Evolutionary conservation across 2,329 filamentous ascomycete genomes (phyloP), one percentile per base, ranked within the genome.

Genomic region (Pseudogymnoascus sp.): DNA sequence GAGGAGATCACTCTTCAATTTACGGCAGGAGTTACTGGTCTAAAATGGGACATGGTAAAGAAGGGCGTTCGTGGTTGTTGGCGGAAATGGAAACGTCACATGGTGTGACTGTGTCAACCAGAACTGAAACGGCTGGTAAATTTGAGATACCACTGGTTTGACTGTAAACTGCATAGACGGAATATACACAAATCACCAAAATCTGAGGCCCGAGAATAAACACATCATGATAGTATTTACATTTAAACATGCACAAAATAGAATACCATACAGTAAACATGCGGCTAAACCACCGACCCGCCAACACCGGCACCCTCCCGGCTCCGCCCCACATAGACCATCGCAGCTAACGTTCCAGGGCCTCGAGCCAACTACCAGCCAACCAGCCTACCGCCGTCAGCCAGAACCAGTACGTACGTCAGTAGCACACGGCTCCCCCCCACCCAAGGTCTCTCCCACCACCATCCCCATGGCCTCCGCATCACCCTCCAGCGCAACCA

Each of bases 401-500:
- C 43, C 28, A 54, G 28, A 54, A 50, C 33, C 47, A 54, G 47
- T 35, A 14, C 47, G 47, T 35, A 54, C 28, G 47, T 35, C 28
- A 54, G 47, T 30, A 54, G 28, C 47, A 54, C 25, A 18, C n/a
- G 47, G 28, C 28, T 28, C 47, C 28, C 47, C 43, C 43, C 41
- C 38, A 20, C 16, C 16, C 47, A 54, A 28, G 25, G 14, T 18
- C n/a, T 4, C 16, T 33, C 39, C 18, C 28, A 33, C 47, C 47
- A 54, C 72, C 66, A 99, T 99, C 63, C 93, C 82, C 0, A 93
- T 93, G 4, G 94, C 93, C 69, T 96, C 91, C 0, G 92, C 92
- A 0, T 84, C 81, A 1, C 86, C 87, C 60, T 86, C 90, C 79
- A 99, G 94, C 25, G 94, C 94, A 77, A 99, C 94, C 74, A 95